These are phyloP conservation scores for Penicillium sp. DNA, from an alignment of 2,329 filamentous ascomycete species.

Conservation along the genomic window DNA sequence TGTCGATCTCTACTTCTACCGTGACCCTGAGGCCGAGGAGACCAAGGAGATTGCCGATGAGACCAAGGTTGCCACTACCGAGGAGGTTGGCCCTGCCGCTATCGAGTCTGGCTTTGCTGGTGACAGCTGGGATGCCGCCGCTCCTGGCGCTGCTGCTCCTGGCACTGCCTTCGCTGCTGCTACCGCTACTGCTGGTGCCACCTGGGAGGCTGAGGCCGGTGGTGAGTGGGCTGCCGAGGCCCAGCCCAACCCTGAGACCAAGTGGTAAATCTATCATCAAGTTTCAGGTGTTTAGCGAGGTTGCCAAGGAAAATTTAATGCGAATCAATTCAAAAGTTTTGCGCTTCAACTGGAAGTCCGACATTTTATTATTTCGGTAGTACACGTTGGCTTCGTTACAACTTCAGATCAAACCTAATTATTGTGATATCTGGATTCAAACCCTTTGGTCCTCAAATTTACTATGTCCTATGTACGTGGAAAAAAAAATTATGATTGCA, in stretches of 20 bases:
- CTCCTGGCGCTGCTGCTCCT: constrained; percentile 59
- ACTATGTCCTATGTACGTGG: not conserved
- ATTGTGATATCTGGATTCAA: not conserved
- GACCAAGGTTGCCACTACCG: constrained; percentile 74
- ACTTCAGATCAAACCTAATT: not conserved
- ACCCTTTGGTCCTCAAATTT: not conserved
- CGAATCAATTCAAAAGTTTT: constrained; percentile 7
- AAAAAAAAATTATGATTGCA: constrained; percentile 10
- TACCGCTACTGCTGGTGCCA: constrained; percentile 65
- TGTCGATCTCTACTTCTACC: constrained; percentile 99
- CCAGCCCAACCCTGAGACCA: constrained; percentile 32
- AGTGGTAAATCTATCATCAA: constrained; percentile 32
- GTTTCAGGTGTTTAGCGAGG: constrained; percentile 12
- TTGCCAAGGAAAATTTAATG: not conserved
- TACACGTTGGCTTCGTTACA: constrained; percentile 3
- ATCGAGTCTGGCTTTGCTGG: constrained; percentile 73
- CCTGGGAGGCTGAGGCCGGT: constrained; percentile 56
- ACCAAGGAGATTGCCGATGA: constrained; percentile 89
- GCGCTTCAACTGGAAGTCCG: not conserved
- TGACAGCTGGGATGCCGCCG: constrained; percentile 79
- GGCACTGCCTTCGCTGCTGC: constrained; percentile 64
- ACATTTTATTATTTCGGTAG: not conserved
- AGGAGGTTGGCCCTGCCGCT: constrained; percentile 76
- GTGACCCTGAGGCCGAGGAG: constrained; percentile 98
- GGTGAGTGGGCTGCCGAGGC: constrained; percentile 52